Conservation (phyloP, 805 yeast species). For the Ogataea salicorniae region DNA sequence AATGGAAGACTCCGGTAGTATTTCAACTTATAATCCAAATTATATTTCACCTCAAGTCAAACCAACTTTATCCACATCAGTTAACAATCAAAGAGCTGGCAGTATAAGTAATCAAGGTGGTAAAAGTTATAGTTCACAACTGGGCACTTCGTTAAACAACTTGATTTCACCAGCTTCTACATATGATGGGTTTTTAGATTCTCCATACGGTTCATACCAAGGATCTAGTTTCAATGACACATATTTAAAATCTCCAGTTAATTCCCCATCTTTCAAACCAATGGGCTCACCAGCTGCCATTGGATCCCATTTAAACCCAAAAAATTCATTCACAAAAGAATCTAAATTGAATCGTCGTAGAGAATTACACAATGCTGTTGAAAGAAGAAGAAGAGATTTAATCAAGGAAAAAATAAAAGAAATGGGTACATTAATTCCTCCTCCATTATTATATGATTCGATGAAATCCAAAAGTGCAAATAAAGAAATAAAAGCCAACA, state of each 20-base stretch:
- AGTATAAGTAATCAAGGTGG: constrained; percentile 23
- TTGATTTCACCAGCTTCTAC: constrained; percentile 31
- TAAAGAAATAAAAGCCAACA: constrained; percentile 75
- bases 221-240: constrained; percentile 27
- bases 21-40: constrained; percentile 12
- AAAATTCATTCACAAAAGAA: constrained; percentile 45
- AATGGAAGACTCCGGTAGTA: constrained; percentile 11
- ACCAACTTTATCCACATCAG: constrained; percentile 16
- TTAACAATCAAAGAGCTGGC: constrained; percentile 14
- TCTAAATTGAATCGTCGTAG: constrained; percentile 72
- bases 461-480: constrained; percentile 25
- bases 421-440: constrained; percentile 77
- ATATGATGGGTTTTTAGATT: constrained; percentile 30
- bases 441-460: constrained; percentile 48
- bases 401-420: constrained; percentile 87
- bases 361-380: constrained; percentile 93
- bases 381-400: constrained; percentile 83
- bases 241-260: constrained; percentile 30
- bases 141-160: constrained; percentile 29
- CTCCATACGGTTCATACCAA: constrained; percentile 32
- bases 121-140: constrained; percentile 26
- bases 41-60: constrained; percentile 28
- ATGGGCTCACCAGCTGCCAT: constrained; percentile 31
- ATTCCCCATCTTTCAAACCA: constrained; percentile 31
- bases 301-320: constrained; percentile 31